phyloP scores from a whole-genome alignment of 495 filamentous ascomycete genomes.

The Aspergillus saccharolyticus region DNA sequence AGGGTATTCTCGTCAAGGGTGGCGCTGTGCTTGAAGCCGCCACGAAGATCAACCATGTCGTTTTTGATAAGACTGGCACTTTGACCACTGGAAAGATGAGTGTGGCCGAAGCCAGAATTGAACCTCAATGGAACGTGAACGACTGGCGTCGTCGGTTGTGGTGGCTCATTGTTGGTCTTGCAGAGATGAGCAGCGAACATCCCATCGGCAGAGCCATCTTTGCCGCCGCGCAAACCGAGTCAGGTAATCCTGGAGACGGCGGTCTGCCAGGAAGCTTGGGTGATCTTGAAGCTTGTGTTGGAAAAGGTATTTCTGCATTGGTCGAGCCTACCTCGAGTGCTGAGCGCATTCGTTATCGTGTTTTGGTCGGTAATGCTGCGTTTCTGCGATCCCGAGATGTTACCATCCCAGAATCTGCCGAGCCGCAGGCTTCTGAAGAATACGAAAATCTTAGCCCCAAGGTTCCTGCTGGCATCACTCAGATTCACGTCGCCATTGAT shows the following conservation, averaged over 20 bases:
- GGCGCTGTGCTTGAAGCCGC: conserved; percentile 89
- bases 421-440: conserved; percentile 23
- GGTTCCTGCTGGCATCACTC: conserved; percentile 63
- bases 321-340: conserved; percentile 69
- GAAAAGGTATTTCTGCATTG: conserved; percentile 75
- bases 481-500: conserved; percentile 87
- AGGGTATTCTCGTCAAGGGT: conserved; percentile 95
- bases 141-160: conserved; percentile 70
- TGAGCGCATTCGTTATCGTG: conserved; percentile 64
- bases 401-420: conserved; percentile 58
- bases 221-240: conserved; percentile 62
- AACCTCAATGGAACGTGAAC: conserved; percentile 61
- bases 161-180: conserved; percentile 91
- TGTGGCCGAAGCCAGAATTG: conserved; percentile 65
- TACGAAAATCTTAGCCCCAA: conserved; percentile 26
- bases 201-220: conserved; percentile 86
- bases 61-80: conserved; percentile 99
- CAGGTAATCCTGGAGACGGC: conserved; percentile 66
- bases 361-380: conserved; percentile 75
- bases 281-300: conserved; percentile 78
- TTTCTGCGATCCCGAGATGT: conserved; percentile 69
- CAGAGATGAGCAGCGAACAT: conserved; percentile 92
- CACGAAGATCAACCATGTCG: conserved; percentile 84
- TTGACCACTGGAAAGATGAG: conserved; percentile 93
- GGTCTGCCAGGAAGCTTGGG: conserved; percentile 75